A percentile compares a stretch with the other conserved stretches of the same genome.
phyloP scores from a whole-genome alignment of 2,329 filamentous ascomycete species.

The Penicillium sp. region DNA sequence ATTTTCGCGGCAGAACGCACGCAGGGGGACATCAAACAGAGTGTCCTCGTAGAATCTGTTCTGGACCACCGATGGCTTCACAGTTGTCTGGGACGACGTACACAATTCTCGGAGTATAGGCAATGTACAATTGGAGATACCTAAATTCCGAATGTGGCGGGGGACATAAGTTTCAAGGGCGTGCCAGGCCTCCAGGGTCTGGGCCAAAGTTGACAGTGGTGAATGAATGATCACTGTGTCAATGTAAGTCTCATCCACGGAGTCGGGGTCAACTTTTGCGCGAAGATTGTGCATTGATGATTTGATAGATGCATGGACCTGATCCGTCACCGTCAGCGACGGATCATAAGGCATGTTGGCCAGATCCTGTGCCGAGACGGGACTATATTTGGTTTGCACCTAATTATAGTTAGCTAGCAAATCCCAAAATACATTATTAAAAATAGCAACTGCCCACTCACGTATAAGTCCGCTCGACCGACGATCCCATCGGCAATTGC shows the following conservation, averaged over 20 bases:
- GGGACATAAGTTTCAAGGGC: conserved; percentile 67
- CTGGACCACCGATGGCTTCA: conserved; percentile 66
- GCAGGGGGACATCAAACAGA: conserved; percentile 58
- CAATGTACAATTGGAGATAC: conserved; percentile 72
- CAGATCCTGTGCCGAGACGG: conserved; percentile 60
- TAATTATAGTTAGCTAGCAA: conserved; percentile 28
- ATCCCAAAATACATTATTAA: neutral
- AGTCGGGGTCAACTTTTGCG: conserved; percentile 20
- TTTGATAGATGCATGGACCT: conserved; percentile 65
- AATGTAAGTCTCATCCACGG: conserved; percentile 50
- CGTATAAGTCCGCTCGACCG: conserved; percentile 60
- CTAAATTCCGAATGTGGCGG: conserved; percentile 61
- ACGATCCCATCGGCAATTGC: conserved; percentile 61
- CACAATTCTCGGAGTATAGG: conserved; percentile 55
- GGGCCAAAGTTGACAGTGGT: conserved; percentile 49
- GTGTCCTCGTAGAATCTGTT: conserved; percentile 68
- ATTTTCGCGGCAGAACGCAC: conserved; percentile 54
- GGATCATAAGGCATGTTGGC: conserved; percentile 63
- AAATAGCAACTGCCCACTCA: conserved; percentile 38
- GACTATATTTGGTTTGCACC: conserved; percentile 83
- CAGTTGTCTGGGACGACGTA: conserved; percentile 35
- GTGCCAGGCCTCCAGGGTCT: conserved; percentile 65
- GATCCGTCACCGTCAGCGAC: conserved; percentile 56
- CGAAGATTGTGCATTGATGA: conserved; percentile 65
- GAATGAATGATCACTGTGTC: conserved; percentile 61